A percentile compares a stretch with the other conserved stretches of the same genome.
Evolutionary conservation across 2,329 filamentous ascomycete genomes (phyloP).

Genomic region (Venturia aucupariae): DNA sequence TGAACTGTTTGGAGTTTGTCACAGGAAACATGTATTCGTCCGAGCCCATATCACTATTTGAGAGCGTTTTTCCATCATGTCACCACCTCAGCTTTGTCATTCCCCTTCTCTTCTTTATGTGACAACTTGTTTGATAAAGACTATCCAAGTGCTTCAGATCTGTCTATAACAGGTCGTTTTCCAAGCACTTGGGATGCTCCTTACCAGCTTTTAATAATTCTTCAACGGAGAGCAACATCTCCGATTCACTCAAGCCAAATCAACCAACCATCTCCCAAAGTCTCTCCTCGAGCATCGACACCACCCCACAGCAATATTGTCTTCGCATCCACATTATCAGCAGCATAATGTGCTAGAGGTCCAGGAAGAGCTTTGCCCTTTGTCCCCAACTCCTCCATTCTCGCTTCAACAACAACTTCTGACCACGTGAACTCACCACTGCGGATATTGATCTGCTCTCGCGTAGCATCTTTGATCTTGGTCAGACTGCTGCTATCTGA

Average conservation of each 20-base stretch:
- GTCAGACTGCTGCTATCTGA: not conserved
- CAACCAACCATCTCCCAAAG: slow-evolving; percentile 8
- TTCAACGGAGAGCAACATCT: too few species aligned
- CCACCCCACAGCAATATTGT: slow-evolving; percentile 6
- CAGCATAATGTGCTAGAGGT: not conserved
- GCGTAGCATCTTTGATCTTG: not conserved
- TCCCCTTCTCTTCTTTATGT: too few species aligned
- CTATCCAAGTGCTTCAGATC: too few species aligned
- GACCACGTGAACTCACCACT: not conserved
- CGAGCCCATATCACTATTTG: too few species aligned
- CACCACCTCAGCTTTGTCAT: too few species aligned
- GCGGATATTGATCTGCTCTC: not conserved
- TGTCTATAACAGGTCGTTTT: too few species aligned
- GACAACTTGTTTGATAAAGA: too few species aligned
- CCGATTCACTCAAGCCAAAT: not conserved
- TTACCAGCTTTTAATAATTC: too few species aligned
- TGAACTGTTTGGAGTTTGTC: too few species aligned
- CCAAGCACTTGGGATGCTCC: too few species aligned
- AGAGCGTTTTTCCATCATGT: too few species aligned
- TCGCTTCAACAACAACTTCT: not conserved
- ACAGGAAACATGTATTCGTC: too few species aligned
- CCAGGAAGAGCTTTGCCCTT: slow-evolving; percentile 6
- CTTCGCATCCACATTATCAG: not conserved
- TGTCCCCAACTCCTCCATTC: not conserved
- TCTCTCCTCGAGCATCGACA: slow-evolving; percentile 7